phyloP scores from a whole-genome alignment of 2,329 filamentous ascomycete genomes.

The Coleophoma eucalyptorum region DNA sequence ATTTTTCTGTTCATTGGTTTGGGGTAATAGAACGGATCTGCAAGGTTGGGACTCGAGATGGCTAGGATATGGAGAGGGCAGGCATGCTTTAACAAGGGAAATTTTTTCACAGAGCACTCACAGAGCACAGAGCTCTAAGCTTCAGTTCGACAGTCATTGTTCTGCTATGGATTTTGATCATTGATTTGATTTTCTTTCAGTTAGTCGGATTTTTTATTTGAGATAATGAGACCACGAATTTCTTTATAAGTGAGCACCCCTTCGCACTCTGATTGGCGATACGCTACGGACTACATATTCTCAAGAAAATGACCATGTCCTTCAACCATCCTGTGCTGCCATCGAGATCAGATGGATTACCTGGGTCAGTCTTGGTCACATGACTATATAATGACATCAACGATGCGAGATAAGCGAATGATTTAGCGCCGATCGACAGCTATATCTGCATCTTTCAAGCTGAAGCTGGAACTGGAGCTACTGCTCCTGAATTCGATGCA shows the following conservation, averaged over 20 bases:
- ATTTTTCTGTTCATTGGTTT: not conserved
- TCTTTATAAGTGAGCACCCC: too few relatives aligned
- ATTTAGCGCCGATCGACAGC: not conserved
- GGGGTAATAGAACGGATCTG: not conserved
- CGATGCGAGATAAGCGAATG: not conserved
- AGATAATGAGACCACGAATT: slow-evolving; percentile 1
- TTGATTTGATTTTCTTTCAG: not conserved
- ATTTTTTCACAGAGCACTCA: too few relatives aligned
- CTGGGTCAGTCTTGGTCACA: not conserved
- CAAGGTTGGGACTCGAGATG: not conserved
- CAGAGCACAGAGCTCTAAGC: not conserved
- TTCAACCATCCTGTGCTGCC: too few relatives aligned
- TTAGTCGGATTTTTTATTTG: too few relatives aligned
- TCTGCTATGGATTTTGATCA: not conserved
- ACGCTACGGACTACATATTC: too few relatives aligned
- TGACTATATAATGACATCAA: not conserved
- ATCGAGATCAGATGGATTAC: too few relatives aligned
- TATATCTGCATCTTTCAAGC: not conserved
- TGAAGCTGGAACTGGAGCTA: not conserved
- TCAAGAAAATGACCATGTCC: too few relatives aligned
- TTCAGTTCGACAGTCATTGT: not conserved
- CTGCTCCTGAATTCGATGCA: slow-evolving; percentile 1
- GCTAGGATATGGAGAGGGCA: not conserved
- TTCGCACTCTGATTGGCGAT: too few relatives aligned
- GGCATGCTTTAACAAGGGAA: not conserved